phyloP scores from a whole-genome alignment of 1,139 yeast genomes.

The Candida albicans region DNA sequence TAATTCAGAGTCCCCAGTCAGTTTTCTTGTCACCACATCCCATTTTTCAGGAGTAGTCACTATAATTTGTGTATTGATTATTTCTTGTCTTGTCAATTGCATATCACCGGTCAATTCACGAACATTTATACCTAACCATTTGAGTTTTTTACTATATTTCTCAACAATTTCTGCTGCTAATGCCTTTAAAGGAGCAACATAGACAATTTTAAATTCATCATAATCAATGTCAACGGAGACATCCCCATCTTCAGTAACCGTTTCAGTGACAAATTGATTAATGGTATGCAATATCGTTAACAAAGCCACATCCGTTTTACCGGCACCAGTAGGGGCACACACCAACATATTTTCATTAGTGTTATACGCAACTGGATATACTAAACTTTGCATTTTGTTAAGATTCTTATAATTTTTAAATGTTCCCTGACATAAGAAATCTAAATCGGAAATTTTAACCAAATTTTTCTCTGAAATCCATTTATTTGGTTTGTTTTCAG shows the following conservation, averaged over 20 bases:
- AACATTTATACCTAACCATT: slow-evolving; percentile 83
- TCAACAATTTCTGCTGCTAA: slow-evolving; percentile 97
- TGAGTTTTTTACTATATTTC: slow-evolving; percentile 73
- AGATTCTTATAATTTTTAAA: slow-evolving; percentile 75
- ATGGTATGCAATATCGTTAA: slow-evolving; percentile 79
- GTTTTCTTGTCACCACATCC: slow-evolving; percentile 97
- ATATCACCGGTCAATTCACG: slow-evolving; percentile 96
- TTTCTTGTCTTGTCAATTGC: slow-evolving; percentile 86
- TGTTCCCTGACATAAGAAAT: slow-evolving; percentile 78
- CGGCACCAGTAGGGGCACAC: slow-evolving; percentile 99
- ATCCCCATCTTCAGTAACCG: slow-evolving; percentile 46
- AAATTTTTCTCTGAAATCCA: slow-evolving; percentile 55
- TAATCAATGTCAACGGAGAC: slow-evolving; percentile 65
- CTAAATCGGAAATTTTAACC: slow-evolving; percentile 62
- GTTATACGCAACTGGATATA: slow-evolving; percentile 87
- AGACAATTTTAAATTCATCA: slow-evolving; percentile 84
- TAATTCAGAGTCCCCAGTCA: slow-evolving; percentile 79
- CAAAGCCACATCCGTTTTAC: slow-evolving; percentile 96
- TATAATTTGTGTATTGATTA: slow-evolving; percentile 80
- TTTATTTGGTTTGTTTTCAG: slow-evolving; percentile 48
- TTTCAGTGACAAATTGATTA: slow-evolving; percentile 59
- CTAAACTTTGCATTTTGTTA: slow-evolving; percentile 89
- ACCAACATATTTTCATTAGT: slow-evolving; percentile 95
- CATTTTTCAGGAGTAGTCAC: slow-evolving; percentile 98
- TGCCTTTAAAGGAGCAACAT: slow-evolving; percentile 96